phyloP scores from a whole-genome alignment of 129 eudicot species.

The Flaveria bidentis region DNA sequence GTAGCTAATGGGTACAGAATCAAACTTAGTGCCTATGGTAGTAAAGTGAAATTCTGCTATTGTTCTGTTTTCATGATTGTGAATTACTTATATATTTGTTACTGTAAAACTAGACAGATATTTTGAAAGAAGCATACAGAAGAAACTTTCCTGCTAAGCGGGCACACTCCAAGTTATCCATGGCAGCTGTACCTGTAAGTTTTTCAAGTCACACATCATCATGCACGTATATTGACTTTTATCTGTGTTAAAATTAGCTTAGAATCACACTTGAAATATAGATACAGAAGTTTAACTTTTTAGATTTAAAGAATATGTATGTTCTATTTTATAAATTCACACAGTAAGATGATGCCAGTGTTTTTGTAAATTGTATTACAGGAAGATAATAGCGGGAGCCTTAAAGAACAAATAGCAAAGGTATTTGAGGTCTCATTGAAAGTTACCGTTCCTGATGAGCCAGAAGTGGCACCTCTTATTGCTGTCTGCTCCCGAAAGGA shows the following conservation, averaged over 20 bases:
- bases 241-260: background rate
- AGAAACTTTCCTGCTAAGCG: constrained; percentile 40
- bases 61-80: constrained; percentile 1
- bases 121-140: constrained; percentile 51
- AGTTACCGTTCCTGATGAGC: constrained; percentile 64
- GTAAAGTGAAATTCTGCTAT: background rate
- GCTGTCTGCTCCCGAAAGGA: constrained; percentile 58
- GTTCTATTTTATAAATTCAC: background rate
- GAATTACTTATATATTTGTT: constrained; percentile 31
- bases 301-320: background rate
- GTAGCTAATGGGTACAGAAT: background rate
- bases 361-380: constrained; percentile 26
- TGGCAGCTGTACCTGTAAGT: constrained; percentile 64
- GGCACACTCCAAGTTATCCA: constrained; percentile 43
- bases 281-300: background rate
- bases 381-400: constrained; percentile 62
- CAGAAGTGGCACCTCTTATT: constrained; percentile 62
- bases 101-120: constrained; percentile 74
- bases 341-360: constrained; percentile 10
- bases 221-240: background rate
- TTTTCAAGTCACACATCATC: background rate
- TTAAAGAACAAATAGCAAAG: constrained; percentile 62
- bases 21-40: background rate
- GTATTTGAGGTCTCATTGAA: constrained; percentile 66
- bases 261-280: background rate